Evolutionary conservation across 306 rosid genomes (phyloP).

Genomic region (Fagus crenata): DNA sequence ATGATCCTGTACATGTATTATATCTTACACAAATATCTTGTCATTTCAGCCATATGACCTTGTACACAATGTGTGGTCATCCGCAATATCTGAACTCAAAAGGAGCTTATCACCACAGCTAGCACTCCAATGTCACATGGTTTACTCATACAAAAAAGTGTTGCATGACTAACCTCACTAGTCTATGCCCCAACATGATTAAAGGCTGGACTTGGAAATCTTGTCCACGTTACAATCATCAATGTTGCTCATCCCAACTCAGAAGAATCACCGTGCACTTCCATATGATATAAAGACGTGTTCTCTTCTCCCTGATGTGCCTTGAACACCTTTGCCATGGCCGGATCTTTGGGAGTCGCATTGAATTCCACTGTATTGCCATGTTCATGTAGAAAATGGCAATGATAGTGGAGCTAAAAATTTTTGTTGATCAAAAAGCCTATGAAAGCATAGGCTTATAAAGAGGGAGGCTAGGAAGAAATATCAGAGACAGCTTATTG

Average conservation of each 20-base stretch:
- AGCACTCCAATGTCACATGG: no score
- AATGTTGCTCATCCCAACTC: conserved; percentile 44
- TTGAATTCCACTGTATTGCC: conserved; percentile 37
- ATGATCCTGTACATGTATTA: neutral
- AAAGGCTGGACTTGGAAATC: no score
- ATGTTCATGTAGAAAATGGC: conserved; percentile 20
- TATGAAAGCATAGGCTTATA: conserved; percentile 9
- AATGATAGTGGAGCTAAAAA: neutral
- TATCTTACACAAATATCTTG: neutral
- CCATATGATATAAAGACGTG: conserved; percentile 63
- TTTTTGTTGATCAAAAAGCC: conserved; percentile 3
- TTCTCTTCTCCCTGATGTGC: conserved; percentile 48
- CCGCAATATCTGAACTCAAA: neutral
- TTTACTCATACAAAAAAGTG: no score
- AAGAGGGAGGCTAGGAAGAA: conserved; percentile 25
- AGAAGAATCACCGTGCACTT: conserved; percentile 57
- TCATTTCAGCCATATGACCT: neutral
- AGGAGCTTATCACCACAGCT: neutral
- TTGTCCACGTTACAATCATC: neutral
- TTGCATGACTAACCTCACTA: no score
- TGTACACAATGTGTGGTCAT: neutral
- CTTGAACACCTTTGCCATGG: conserved; percentile 44
- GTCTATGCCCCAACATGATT: no score
- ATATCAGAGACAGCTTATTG: neutral
- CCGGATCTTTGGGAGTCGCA: conserved; percentile 28